Percentiles rank a stretch among this genome's conserved stretches.
phyloP scores from a whole-genome alignment of 2,329 filamentous ascomycete species.

The Tolypocladium album region DNA sequence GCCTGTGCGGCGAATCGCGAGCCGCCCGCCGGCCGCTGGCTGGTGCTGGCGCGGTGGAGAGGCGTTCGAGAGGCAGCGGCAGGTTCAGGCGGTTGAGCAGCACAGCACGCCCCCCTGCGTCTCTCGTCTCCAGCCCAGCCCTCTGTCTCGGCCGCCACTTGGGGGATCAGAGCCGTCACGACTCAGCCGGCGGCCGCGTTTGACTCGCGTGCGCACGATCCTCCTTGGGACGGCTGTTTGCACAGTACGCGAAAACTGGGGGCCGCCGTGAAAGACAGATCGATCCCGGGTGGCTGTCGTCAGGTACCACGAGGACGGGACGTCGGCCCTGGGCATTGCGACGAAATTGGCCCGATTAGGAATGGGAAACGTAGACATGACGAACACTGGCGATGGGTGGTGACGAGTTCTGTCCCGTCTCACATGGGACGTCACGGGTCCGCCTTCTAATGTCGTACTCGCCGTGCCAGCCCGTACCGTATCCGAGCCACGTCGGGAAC shows the following conservation, averaged over 20 bases:
- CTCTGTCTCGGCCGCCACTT: background rate
- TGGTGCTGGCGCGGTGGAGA: background rate
- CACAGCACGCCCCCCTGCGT: background rate
- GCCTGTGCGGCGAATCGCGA: constrained; percentile 6
- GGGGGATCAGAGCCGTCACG: background rate
- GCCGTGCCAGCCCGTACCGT: background rate
- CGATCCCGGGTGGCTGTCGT: background rate
- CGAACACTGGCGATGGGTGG: background rate
- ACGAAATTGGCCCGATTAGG: background rate
- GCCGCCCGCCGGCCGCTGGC: background rate
- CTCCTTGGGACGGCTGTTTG: background rate
- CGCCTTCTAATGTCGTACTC: background rate
- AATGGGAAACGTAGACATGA: background rate
- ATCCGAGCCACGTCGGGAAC: background rate
- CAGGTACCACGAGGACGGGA: background rate
- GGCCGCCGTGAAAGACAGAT: no score
- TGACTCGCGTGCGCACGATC: background rate
- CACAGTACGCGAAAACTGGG: background rate
- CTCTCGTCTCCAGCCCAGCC: background rate
- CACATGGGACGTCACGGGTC: background rate
- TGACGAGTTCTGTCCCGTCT: background rate
- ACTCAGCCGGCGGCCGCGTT: constrained; percentile 1
- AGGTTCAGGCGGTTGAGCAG: background rate
- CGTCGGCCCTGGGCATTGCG: background rate
- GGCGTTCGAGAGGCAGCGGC: background rate